These are phyloP conservation scores for Onygena corvina DNA, from an alignment of 2,329 filamentous ascomycete genomes.

Conservation along the genomic window DNA sequence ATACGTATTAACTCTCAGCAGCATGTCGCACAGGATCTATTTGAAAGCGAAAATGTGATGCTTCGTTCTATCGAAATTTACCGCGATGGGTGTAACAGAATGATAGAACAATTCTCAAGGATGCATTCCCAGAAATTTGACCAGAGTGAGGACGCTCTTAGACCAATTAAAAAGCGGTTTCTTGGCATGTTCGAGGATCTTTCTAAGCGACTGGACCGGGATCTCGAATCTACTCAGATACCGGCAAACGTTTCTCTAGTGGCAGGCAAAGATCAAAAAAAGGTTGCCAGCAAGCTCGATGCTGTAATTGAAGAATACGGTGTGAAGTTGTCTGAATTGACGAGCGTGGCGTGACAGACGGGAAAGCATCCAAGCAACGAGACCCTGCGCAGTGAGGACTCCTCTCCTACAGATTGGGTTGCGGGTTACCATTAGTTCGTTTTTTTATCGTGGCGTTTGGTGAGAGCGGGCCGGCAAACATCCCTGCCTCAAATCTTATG, in stretches of 20 bases:
- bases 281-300: background rate
- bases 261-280: background rate
- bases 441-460: background rate
- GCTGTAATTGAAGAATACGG: background rate
- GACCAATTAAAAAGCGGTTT: conserved; percentile 22
- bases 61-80: conserved; percentile 36
- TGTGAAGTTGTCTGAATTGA: background rate
- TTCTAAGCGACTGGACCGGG: conserved; percentile 21
- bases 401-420: background rate
- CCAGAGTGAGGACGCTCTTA: conserved; percentile 22
- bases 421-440: background rate
- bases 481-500: background rate
- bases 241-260: background rate
- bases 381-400: background rate
- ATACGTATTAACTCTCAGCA: conserved; percentile 17
- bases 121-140: conserved; percentile 31
- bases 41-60: conserved; percentile 37
- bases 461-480: background rate
- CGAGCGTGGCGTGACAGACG: background rate
- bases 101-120: conserved; percentile 34
- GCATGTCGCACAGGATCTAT: conserved; percentile 35
- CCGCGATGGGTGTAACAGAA: conserved; percentile 31
- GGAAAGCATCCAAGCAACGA: background rate
- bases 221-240: conserved; percentile 14
- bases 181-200: conserved; percentile 22